Evolutionary conservation across 2,329 filamentous ascomycete species (phyloP).

Genomic region (Fusarium tuaranense): DNA sequence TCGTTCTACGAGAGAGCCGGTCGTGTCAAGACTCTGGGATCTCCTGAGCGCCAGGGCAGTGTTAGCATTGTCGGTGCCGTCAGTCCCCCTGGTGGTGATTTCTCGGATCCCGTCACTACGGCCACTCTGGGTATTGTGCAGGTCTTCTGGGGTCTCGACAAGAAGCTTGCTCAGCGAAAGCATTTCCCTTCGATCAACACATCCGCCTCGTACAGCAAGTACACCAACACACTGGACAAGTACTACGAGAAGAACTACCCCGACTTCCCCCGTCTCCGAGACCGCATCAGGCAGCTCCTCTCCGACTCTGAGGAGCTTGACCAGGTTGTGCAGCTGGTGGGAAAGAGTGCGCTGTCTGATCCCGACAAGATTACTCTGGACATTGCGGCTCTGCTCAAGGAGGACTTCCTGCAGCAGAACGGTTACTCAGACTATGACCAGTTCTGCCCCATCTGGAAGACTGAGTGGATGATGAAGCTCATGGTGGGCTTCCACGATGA

Average conservation of each 20-base stretch:
- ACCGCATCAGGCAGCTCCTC: slow-evolving; percentile 93
- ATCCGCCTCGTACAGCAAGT: slow-evolving; percentile 94
- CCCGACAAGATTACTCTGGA: slow-evolving; percentile 98
- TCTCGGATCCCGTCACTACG: slow-evolving; percentile 96
- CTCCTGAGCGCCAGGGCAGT: slow-evolving; percentile 88
- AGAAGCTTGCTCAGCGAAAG: slow-evolving; percentile 98
- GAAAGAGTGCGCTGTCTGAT: slow-evolving; percentile 96
- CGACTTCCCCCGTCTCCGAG: slow-evolving; percentile 92
- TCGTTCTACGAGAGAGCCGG: slow-evolving; percentile 99
- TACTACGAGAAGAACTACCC: slow-evolving; percentile 95
- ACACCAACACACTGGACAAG: slow-evolving; percentile 87
- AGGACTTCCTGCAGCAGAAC: slow-evolving; percentile 99
- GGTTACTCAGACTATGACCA: slow-evolving; percentile 99
- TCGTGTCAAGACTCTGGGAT: slow-evolving; percentile 85
- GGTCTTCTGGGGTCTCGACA: slow-evolving; percentile 99
- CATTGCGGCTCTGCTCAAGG: slow-evolving; percentile 91
- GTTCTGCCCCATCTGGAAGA: slow-evolving; percentile 99
- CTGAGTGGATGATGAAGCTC: slow-evolving; percentile 99
- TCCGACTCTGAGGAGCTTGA: slow-evolving; percentile 97
- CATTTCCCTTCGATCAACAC: slow-evolving; percentile 99
- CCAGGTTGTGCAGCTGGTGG: slow-evolving; percentile 97
- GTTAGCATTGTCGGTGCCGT: slow-evolving; percentile 98
- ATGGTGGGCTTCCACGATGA: slow-evolving; percentile 99
- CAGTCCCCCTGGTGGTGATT: slow-evolving; percentile 97
- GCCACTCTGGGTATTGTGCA: slow-evolving; percentile 97